These are phyloP conservation scores for Sarocladiaceae sp. DNA, from an alignment of 2,329 filamentous ascomycete genomes.

Conservation along the genomic window DNA sequence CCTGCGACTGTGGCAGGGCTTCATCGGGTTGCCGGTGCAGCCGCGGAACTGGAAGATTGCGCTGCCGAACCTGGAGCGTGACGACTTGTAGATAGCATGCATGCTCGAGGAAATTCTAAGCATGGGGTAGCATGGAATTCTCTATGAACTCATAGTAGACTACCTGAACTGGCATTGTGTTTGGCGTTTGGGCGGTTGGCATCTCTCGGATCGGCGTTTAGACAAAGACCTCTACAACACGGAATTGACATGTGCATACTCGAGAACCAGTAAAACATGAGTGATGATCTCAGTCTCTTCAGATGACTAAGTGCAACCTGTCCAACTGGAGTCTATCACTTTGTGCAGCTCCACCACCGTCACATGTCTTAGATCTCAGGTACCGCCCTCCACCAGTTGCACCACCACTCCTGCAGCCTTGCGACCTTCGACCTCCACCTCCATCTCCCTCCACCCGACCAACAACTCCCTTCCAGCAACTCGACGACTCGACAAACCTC, in stretches of 20 bases:
- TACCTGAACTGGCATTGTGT: conserved; percentile 2
- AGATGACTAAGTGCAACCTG: too few relatives aligned
- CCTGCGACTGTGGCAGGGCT: conserved; percentile 41
- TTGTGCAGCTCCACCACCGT: conserved; percentile 5
- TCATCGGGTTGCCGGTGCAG: conserved; percentile 45
- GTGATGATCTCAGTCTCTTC: too few relatives aligned
- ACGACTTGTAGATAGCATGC: conserved; percentile 32
- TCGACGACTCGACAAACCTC: neutral
- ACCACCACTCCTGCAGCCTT: too few relatives aligned
- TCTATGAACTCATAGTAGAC: neutral
- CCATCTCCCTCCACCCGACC: neutral
- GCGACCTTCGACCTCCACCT: neutral
- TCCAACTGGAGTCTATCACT: too few relatives aligned
- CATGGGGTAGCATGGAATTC: neutral
- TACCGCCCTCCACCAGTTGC: neutral
- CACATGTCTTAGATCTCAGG: conserved; percentile 7
- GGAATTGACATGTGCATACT: too few relatives aligned
- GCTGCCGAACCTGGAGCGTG: conserved; percentile 33
- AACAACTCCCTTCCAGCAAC: too few relatives aligned
- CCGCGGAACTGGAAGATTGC: conserved; percentile 42
- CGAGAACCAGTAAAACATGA: too few relatives aligned
- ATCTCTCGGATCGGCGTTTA: too few relatives aligned
- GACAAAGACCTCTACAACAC: too few relatives aligned
- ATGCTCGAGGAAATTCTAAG: neutral
- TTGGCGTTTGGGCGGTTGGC: conserved; percentile 1